Evolutionary conservation across 495 filamentous ascomycete species (phyloP), one percentile per base, ranked within the genome.

Genomic region (Hypoxylon lienhwacheense): DNA sequence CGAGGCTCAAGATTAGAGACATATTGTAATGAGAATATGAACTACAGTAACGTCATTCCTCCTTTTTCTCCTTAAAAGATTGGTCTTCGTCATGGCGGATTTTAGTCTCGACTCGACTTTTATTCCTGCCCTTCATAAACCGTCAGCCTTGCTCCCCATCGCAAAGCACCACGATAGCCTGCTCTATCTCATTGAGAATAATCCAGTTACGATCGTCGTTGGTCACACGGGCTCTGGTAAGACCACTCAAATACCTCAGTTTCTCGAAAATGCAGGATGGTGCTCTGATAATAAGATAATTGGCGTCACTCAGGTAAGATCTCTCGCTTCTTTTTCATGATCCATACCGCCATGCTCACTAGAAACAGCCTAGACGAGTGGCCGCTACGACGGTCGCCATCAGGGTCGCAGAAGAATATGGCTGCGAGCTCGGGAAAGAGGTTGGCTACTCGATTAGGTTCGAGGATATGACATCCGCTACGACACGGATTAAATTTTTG

Each of bases 361-460:
- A 36, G 35, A 20, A 35, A 45, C 35, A 97, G 88, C 93, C 93
- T 21, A 85, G 93, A 12, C 80, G 95, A 59, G 89, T 98, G 33
- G 93, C 93, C 57, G 93, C 91, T 32, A 95, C 90, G 7, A 95
- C 90, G 5, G 90, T 98, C 25, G 93, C 95, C 33, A 79, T 85
- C 8, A 77, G 93, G 65, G 93, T 98, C 12, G 95, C 93, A 3
- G 88, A 96, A 56, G 93, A 99, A 70, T 86, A 91, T 80, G 85
- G 90, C 7, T 90, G 89, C 66, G 86, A 91, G 59, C 59, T 98
- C 15, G 95, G 93, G 12, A 89, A 96, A 72, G 89, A 97, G 70
- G 91, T 97, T 45, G 95, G 95, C 36, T 97, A 97, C 67, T 91
- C 90, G 15, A 96, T 97, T 53, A 82, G 93, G 44, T 99, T 99